Conservation (phyloP, 345 rosid species). For the Zanthoxylum bungeanum region DNA sequence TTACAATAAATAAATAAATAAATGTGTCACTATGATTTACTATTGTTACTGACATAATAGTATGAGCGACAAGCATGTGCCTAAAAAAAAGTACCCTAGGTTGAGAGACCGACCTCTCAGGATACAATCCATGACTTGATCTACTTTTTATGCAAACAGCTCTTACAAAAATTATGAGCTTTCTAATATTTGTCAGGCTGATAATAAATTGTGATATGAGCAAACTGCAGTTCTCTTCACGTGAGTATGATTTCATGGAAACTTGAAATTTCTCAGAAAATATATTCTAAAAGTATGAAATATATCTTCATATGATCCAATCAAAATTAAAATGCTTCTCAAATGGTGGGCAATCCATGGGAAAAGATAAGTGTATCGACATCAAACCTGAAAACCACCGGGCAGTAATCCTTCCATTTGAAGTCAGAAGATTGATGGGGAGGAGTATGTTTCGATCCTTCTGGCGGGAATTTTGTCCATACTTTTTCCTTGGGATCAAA, state of each 20-base stretch:
- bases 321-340: neutral
- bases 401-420: slow-evolving; percentile 97
- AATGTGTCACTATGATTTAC: neutral
- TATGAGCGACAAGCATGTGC: no score
- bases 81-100: no score
- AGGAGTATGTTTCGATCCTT: slow-evolving; percentile 92
- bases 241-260: neutral
- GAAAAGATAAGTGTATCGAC: slow-evolving; percentile 3
- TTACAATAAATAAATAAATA: neutral
- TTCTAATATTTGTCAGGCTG: neutral
- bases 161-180: neutral
- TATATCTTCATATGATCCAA: neutral
- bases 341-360: neutral
- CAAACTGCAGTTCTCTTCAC: neutral
- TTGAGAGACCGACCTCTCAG: no score
- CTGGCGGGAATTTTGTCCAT: slow-evolving; percentile 95
- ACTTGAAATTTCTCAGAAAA: neutral
- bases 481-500: slow-evolving; percentile 94
- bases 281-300: no score
- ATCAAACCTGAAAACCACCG: slow-evolving; percentile 87
- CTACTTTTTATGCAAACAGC: neutral
- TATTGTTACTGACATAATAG: neutral
- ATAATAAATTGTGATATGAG: neutral
- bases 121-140: no score
- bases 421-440: slow-evolving; percentile 92